These are phyloP conservation scores for Plasmodium knowlesi DNA, from an alignment of 169 alveolate genomes.

Conservation along the genomic window DNA sequence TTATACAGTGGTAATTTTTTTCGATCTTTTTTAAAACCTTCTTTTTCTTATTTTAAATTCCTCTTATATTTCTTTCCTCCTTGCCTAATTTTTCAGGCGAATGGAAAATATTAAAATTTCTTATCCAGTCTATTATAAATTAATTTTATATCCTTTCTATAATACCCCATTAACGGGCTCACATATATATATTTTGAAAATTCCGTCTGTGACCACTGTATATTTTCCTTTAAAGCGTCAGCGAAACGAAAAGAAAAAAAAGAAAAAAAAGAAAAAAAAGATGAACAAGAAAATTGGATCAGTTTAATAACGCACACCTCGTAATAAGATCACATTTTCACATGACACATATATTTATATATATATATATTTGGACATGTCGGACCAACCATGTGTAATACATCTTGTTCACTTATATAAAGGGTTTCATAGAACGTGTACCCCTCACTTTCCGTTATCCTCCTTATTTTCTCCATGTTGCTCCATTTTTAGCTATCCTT, in stretches of 20 bases:
- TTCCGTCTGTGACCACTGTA: not conserved
- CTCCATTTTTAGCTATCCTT: not conserved
- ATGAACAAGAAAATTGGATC: not conserved
- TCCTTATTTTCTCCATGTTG: not conserved
- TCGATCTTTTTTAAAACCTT: not conserved
- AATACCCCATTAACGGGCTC: not conserved
- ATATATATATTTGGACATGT: not conserved
- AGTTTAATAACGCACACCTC: not conserved
- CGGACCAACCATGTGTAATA: not conserved
- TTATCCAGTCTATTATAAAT: not conserved
- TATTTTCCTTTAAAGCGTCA: not conserved
- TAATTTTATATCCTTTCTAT: not conserved
- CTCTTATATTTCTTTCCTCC: not conserved
- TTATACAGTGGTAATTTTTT: not conserved
- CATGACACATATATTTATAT: not conserved
- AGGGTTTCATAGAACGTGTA: not conserved
- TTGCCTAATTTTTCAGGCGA: not conserved
- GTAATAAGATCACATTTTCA: not conserved
- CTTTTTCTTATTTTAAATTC: not conserved
- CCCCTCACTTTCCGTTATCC: not conserved
- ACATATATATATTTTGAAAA: not conserved
- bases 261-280: not conserved
- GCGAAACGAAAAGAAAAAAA: not conserved
- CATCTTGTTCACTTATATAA: not conserved
- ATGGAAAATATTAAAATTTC: not conserved